phyloP scores from a whole-genome alignment of 495 filamentous ascomycete species.

The Parathielavia appendiculata region DNA sequence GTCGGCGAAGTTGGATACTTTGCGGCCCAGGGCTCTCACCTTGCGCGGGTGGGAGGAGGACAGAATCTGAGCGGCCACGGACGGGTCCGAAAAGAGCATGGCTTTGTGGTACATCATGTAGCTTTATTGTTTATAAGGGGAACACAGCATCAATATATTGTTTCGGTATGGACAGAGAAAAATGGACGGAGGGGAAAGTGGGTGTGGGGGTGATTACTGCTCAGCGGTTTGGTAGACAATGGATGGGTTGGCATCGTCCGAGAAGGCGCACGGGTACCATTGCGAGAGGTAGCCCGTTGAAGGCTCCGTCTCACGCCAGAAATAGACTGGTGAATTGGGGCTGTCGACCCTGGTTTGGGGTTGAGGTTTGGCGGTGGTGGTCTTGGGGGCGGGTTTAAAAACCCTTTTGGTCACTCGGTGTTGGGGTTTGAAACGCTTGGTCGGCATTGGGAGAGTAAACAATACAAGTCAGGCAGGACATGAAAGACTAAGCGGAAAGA shows the following conservation, averaged over 20 bases:
- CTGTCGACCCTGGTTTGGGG: neutral
- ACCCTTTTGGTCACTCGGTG: constrained; percentile 4
- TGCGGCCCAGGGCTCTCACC: constrained; percentile 53
- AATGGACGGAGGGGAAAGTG: neutral
- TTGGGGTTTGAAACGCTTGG: constrained; percentile 4
- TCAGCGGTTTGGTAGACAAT: constrained; percentile 37
- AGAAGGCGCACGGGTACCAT: constrained; percentile 33
- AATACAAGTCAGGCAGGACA: neutral
- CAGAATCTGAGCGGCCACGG: constrained; percentile 41
- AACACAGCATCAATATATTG: neutral
- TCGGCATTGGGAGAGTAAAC: neutral
- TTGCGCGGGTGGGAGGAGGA: constrained; percentile 34
- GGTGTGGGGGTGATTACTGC: constrained; percentile 21
- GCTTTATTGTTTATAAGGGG: constrained; percentile 19
- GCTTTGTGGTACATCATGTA: constrained; percentile 66
- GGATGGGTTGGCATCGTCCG: constrained; percentile 19
- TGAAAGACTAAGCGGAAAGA: neutral
- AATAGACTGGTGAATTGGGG: constrained; percentile 24
- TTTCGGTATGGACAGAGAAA: too few relatives aligned
- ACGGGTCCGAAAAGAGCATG: constrained; percentile 45
- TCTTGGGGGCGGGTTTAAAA: neutral
- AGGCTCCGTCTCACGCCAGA: constrained; percentile 30
- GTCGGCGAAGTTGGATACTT: constrained; percentile 51
- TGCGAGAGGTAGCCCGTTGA: constrained; percentile 33
- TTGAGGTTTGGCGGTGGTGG: neutral